Evolutionary conservation across 768 basidiomycete species (phyloP), one percentile per base, ranked within the genome.

Genomic region (Collybiopsis luxurians): DNA sequence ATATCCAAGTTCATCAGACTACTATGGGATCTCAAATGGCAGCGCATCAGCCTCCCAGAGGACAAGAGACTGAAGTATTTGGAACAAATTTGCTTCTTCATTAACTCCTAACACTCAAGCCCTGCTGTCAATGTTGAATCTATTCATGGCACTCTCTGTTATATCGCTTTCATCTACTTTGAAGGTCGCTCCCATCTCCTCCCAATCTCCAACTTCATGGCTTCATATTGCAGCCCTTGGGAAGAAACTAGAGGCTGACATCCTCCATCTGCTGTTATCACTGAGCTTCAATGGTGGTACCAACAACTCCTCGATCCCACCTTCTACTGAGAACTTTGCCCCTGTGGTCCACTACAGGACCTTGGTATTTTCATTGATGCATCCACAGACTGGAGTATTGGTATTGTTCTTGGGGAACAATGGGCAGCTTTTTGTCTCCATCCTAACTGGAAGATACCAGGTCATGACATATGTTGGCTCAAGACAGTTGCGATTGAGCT

Each of bases 231-330:
- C 6, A 60, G 53, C 28, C 46, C 47, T 19, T 21, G 48, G n/a
- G 39, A 21, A 6, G 44, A 40, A 13, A 7, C 15, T 19, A 59
- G 60, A 52, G 43, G 27, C 0, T 59, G 63, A 0, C 65, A 52
- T 56, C 64, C 69, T 5, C 59, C 65, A 3, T 39, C n/a, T 4
- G 65, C 62, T 1, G 47, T 73, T 11, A 53, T 65, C 10, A 44
- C 63, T 0, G 71, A 73, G 38, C 52, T 77, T 0, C 6, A 31
- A 2, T 76, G 73, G 74, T 78, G 76, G 76, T 21, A 15, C 23
- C 28, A 0, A 19, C 24, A 0, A 24, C 34, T 40, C 50, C 57
- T 9, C 4, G 21, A 15, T 9, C 49, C 63, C 0, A 10, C 4
- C 3, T 21, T 38, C 3, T 42, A 23, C 27, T 60, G 70, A 4